Percentiles rank a stretch among this genome's conserved stretches.
These are phyloP conservation scores for Crithidia brevicula DNA, from an alignment of 208 protist species.

Conservation along the genomic window DNA sequence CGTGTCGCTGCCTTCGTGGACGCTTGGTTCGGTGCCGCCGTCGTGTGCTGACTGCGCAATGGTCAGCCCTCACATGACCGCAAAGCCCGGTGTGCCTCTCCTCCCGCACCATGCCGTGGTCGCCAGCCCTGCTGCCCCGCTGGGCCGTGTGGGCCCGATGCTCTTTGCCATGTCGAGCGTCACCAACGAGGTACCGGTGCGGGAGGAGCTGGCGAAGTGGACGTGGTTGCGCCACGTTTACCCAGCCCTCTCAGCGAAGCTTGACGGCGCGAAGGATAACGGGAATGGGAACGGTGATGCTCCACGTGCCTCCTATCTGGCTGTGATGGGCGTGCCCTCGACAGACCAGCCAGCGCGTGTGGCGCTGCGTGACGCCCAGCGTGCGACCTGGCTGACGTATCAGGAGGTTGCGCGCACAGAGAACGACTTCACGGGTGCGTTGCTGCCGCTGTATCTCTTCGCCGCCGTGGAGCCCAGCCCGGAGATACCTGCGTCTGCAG, in stretches of 20 bases:
- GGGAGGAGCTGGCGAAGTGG: conserved; percentile 2
- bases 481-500: background rate
- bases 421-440: conserved; percentile 17
- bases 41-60: background rate
- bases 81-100: too few species aligned
- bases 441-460: conserved; percentile 28
- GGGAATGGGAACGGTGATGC: background rate
- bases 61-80: background rate
- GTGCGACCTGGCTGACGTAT: conserved; percentile 21
- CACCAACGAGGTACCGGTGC: conserved; percentile 5
- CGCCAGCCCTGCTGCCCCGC: conserved; percentile 1
- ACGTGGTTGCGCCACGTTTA: conserved; percentile 9
- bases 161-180: conserved; percentile 10
- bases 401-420: conserved; percentile 5
- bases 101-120: background rate
- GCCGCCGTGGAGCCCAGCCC: conserved; percentile 4
- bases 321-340: conserved; percentile 29
- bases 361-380: conserved; percentile 16
- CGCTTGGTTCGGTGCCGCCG: background rate
- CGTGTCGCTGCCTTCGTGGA: background rate
- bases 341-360: conserved; percentile 5
- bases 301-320: background rate
- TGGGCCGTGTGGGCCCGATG: conserved; percentile 11
- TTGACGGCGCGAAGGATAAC: background rate
- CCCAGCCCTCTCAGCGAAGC: background rate